Percentiles rank a stretch among this genome's conserved stretches.
These are phyloP conservation scores for Tylopilus cervinicoccineus DNA, from an alignment of 768 basidiomycete genomes.

Conservation along the genomic window DNA sequence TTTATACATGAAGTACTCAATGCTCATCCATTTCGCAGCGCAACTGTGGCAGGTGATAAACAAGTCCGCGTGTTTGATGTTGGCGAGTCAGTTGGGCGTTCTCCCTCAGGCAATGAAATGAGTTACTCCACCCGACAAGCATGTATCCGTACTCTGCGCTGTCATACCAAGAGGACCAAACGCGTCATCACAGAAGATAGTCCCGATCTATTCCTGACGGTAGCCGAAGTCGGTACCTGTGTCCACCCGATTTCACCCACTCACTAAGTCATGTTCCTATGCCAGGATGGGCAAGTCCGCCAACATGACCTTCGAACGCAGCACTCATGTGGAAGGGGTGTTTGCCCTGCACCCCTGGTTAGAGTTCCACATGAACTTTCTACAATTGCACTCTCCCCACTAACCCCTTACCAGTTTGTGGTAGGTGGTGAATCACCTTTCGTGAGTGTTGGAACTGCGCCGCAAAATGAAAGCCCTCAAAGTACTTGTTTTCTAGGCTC, in stretches of 20 bases:
- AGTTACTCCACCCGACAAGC: slow-evolving; percentile 45
- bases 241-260: background rate
- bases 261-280: slow-evolving; percentile 21
- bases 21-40: slow-evolving; percentile 37
- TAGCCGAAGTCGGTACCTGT: slow-evolving; percentile 58
- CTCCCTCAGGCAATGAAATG: slow-evolving; percentile 40
- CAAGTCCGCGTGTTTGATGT: slow-evolving; percentile 80
- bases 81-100: slow-evolving; percentile 37
- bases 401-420: slow-evolving; percentile 81
- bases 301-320: slow-evolving; percentile 79
- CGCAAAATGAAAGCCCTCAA: background rate
- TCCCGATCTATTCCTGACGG: slow-evolving; percentile 70
- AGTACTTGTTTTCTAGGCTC: slow-evolving; percentile 10
- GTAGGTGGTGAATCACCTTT: slow-evolving; percentile 79
- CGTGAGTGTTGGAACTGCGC: slow-evolving; percentile 40
- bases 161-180: slow-evolving; percentile 73
- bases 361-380: slow-evolving; percentile 63
- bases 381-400: slow-evolving; percentile 68
- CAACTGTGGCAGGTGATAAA: slow-evolving; percentile 68
- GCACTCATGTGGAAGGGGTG: slow-evolving; percentile 52
- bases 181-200: slow-evolving; percentile 76
- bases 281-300: slow-evolving; percentile 79
- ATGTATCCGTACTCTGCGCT: slow-evolving; percentile 54
- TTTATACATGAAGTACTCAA: slow-evolving; percentile 4
- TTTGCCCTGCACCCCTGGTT: slow-evolving; percentile 72